Base-by-base conservation (phyloP, 2,329 filamentous ascomycete species). In the Rhinocladiella mackenziei region DNA sequence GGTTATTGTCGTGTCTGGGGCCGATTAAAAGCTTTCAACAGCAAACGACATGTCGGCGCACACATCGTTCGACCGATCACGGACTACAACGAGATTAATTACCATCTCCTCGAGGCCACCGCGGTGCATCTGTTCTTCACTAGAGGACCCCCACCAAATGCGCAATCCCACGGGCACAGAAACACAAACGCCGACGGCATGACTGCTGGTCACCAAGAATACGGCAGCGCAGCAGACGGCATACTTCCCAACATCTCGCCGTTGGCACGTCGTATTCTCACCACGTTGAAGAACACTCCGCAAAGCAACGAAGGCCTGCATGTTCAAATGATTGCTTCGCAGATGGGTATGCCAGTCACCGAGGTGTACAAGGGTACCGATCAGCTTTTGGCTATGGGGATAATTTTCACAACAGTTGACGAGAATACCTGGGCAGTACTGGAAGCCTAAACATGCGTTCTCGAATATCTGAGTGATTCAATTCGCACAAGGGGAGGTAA, bases 31-130 rank as follows among this genome's bases (percentile, higher is more conserved):
- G 77, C 75, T 41, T 94, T 94, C 70, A 83, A 84, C 63, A 84
- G 84, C 67, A 92, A 89, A 71, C 78, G 83, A 51, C 84, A 89
- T 65, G 76, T 98, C 41, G 81, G 78, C 51, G 84, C 88, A 30
- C 83, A 89, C 65, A 79, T 86, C 58, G 82, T 98, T 53, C 83
- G 89, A 41, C 81, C 85, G 3, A 72, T 97, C 42, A 72, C 76
- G 43, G 86, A 96, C 65, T 84, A 84, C 71, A 95, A 98, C 71
- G 92, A 98, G 74, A 78, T 97, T 63, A 84, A 84, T 62, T 94
- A 88, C 64, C 92, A 97, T 67, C 69, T 96, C 54, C 80, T 98
- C 40, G 91, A 98, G 70, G 84, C 88, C 18, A 86, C 89, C 4
- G 86, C 84, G 45, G 84, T 94, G 37, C 92, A 98, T 69, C 72